Conservation (phyloP, 139 green algal genomes). For the Eudorina sp. region DNA sequence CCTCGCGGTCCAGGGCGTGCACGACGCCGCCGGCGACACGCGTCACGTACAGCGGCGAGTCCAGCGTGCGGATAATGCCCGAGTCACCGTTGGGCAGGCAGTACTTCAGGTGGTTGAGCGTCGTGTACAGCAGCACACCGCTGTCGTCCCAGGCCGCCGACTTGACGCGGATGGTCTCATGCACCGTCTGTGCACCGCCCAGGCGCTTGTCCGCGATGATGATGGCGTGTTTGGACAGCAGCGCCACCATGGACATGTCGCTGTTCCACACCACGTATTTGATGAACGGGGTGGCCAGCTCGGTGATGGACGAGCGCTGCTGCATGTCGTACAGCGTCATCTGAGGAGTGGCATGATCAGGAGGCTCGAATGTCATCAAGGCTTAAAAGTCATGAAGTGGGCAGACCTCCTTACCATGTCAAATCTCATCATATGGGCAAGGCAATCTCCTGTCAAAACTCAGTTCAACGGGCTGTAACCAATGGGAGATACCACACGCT, state of each 20-base stretch:
- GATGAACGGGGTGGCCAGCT: slow-evolving; percentile 92
- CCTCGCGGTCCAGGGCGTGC: slow-evolving; percentile 96
- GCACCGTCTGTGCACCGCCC: slow-evolving; percentile 89
- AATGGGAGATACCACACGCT: too few species aligned
- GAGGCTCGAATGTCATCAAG: too few species aligned
- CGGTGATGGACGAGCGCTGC: slow-evolving; percentile 89
- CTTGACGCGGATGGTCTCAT: slow-evolving; percentile 96
- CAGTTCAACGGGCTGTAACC: too few species aligned
- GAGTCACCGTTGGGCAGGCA: slow-evolving; percentile 98
- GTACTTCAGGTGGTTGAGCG: slow-evolving; percentile 99
- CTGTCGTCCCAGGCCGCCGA: slow-evolving; percentile 96
- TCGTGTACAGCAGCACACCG: slow-evolving; percentile 98
- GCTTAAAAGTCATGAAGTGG: too few species aligned
- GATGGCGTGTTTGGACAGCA: slow-evolving; percentile 98
- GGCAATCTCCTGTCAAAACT: too few species aligned
- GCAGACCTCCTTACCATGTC: too few species aligned
- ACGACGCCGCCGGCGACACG: slow-evolving; percentile 77
- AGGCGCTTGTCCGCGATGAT: slow-evolving; percentile 96
- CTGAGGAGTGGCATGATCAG: too few species aligned
- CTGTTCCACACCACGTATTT: slow-evolving; percentile 99
- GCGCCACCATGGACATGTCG: slow-evolving; percentile 94
- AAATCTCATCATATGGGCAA: too few species aligned
- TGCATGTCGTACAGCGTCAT: slow-evolving; percentile 98
- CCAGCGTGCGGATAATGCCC: slow-evolving; percentile 98
- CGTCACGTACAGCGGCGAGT: slow-evolving; percentile 97